These are phyloP conservation scores for Herpetomonas samuelpessoai DNA, from an alignment of 208 protist genomes.

Conservation along the genomic window DNA sequence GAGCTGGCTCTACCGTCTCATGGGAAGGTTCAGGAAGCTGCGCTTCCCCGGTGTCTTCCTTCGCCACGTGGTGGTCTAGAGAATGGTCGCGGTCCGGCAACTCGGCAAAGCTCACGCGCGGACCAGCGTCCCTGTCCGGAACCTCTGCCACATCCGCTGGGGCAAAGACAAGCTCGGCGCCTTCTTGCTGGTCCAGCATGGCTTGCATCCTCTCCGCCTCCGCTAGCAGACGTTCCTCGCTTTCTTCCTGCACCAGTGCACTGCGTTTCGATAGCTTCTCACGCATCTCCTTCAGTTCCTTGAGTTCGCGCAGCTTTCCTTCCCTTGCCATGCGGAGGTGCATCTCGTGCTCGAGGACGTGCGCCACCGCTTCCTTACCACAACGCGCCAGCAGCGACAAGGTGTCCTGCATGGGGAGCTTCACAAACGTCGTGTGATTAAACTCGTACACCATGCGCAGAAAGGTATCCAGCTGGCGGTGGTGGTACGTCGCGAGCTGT, in stretches of 20 bases:
- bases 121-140: too few species aligned
- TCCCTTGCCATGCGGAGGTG: slow-evolving; percentile 49
- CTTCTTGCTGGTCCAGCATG: not conserved
- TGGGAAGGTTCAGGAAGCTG: too few species aligned
- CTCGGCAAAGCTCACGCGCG: too few species aligned
- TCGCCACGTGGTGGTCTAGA: too few species aligned
- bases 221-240: slow-evolving; percentile 19
- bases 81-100: too few species aligned
- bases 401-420: slow-evolving; percentile 79
- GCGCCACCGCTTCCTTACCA: slow-evolving; percentile 67
- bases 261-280: slow-evolving; percentile 28
- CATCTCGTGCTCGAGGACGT: slow-evolving; percentile 75
- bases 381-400: slow-evolving; percentile 71
- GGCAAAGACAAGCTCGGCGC: not conserved
- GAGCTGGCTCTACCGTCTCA: too few species aligned
- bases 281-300: slow-evolving; percentile 31
- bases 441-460: slow-evolving; percentile 86
- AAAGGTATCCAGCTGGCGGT: slow-evolving; percentile 71
- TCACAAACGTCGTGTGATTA: slow-evolving; percentile 83
- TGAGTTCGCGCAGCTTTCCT: slow-evolving; percentile 34
- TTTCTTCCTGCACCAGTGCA: slow-evolving; percentile 31
- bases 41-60: too few species aligned
- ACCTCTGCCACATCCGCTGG: too few species aligned
- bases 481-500: slow-evolving; percentile 55
- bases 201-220: slow-evolving; percentile 18